Percentiles rank a stretch among this genome's conserved stretches.
These are phyloP conservation scores for Phlebopus sp. DNA, from an alignment of 1,284 basidiomycete species.

Conservation along the genomic window DNA sequence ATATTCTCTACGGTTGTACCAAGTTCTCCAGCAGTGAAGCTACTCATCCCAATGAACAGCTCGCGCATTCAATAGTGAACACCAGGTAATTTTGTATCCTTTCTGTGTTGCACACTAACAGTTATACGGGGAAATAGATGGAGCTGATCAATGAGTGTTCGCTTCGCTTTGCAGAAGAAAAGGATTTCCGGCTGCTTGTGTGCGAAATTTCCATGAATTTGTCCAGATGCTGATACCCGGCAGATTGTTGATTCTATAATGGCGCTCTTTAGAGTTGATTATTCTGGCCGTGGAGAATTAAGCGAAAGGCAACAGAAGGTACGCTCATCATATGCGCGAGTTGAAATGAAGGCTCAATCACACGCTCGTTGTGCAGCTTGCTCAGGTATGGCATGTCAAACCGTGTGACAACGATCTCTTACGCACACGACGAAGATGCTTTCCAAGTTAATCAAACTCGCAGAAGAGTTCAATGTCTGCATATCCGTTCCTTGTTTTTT, in stretches of 20 bases:
- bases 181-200: conserved; percentile 74
- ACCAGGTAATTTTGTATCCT: conserved; percentile 51
- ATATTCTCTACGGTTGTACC: conserved; percentile 72
- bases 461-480: conserved; percentile 82
- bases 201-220: conserved; percentile 4
- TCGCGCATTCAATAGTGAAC: conserved; percentile 84
- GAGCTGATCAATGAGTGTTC: conserved; percentile 86
- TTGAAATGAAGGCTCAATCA: conserved; percentile 1
- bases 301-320: conserved; percentile 92
- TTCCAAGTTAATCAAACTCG: conserved; percentile 84
- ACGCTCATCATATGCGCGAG: not conserved
- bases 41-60: conserved; percentile 40
- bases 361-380: conserved; percentile 44
- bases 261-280: conserved; percentile 93
- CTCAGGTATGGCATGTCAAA: conserved; percentile 45
- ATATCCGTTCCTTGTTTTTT: conserved; percentile 4
- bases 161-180: conserved; percentile 78
- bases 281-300: conserved; percentile 86
- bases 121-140: conserved; percentile 50
- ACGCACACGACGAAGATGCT: conserved; percentile 60
- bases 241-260: conserved; percentile 94
- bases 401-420: not conserved
- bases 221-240: conserved; percentile 12
- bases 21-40: not conserved
- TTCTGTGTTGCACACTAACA: not conserved